phyloP scores from a whole-genome alignment of 2,329 filamentous ascomycete species.

The Aphanocladium album region DNA sequence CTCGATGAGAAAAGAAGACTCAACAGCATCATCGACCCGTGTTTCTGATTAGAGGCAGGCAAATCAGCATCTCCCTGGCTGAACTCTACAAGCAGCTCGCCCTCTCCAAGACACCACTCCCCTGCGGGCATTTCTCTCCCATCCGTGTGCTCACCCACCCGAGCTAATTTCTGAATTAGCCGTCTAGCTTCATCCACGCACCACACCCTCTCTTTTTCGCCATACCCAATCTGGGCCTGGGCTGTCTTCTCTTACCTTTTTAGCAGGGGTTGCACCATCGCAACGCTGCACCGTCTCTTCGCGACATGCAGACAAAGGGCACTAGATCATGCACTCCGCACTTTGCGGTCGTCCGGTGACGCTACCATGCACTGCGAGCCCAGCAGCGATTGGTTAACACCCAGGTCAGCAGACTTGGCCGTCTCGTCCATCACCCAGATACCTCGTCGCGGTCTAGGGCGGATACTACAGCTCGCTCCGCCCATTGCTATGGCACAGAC shows the following conservation, averaged over 20 bases:
- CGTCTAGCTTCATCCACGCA: neutral
- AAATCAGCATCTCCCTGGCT: neutral
- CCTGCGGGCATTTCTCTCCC: neutral
- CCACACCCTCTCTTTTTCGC: neutral
- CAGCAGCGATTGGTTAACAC: neutral
- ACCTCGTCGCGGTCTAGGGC: neutral
- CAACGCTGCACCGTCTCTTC: neutral
- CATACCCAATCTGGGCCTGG: neutral
- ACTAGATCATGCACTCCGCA: slow-evolving; percentile 6
- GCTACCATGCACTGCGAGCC: neutral
- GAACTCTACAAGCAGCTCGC: neutral
- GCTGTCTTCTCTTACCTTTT: neutral
- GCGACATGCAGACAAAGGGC: neutral
- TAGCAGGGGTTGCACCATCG: neutral
- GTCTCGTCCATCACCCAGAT: neutral
- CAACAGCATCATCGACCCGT: neutral
- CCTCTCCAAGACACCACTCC: neutral
- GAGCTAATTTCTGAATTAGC: neutral
- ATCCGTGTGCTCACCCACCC: neutral
- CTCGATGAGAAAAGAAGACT: neutral
- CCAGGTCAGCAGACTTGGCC: neutral
- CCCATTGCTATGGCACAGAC: neutral
- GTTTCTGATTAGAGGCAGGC: neutral
- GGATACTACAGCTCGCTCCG: neutral
- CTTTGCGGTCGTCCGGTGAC: neutral